A percentile compares a stretch with the other conserved stretches of the same genome.
Evolutionary conservation across 2,329 filamentous ascomycete species (phyloP).

Genomic region (Fusarium dimerum): DNA sequence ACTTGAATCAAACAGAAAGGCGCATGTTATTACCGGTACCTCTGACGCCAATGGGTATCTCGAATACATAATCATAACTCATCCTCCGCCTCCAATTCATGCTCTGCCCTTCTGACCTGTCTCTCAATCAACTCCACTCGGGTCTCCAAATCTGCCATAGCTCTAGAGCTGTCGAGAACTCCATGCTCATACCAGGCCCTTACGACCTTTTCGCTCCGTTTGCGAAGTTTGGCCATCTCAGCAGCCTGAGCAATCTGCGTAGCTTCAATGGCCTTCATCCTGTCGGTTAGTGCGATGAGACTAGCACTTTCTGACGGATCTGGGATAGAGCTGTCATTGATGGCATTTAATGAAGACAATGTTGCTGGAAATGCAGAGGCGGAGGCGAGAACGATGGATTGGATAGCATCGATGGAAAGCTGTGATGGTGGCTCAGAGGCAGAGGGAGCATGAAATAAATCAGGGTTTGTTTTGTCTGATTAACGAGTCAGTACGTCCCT

Average conservation of each 20-base stretch:
- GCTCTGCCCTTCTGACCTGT: conserved; percentile 64
- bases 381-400: conserved; percentile 56
- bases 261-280: conserved; percentile 62
- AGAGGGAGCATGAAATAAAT: conserved; percentile 53
- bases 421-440: conserved; percentile 51
- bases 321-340: conserved; percentile 57
- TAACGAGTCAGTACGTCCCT: background rate
- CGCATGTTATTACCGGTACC: background rate
- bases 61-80: conserved; percentile 24
- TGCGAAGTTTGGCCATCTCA: conserved; percentile 64
- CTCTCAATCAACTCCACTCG: conserved; percentile 67
- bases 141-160: conserved; percentile 71
- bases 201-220: conserved; percentile 62
- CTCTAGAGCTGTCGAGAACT: conserved; percentile 66
- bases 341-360: conserved; percentile 58
- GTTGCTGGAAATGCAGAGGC: conserved; percentile 57
- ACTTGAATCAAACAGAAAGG: background rate
- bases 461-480: conserved; percentile 54
- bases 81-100: conserved; percentile 25
- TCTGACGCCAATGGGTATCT: conserved; percentile 18
- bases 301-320: conserved; percentile 55
- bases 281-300: conserved; percentile 59
- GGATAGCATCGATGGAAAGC: conserved; percentile 52
- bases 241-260: conserved; percentile 62
- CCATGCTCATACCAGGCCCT: conserved; percentile 74